Percentiles rank a stretch among this genome's conserved stretches.
Evolutionary conservation across 2,329 filamentous ascomycete species (phyloP).

Genomic region (Penicillium sp.): DNA sequence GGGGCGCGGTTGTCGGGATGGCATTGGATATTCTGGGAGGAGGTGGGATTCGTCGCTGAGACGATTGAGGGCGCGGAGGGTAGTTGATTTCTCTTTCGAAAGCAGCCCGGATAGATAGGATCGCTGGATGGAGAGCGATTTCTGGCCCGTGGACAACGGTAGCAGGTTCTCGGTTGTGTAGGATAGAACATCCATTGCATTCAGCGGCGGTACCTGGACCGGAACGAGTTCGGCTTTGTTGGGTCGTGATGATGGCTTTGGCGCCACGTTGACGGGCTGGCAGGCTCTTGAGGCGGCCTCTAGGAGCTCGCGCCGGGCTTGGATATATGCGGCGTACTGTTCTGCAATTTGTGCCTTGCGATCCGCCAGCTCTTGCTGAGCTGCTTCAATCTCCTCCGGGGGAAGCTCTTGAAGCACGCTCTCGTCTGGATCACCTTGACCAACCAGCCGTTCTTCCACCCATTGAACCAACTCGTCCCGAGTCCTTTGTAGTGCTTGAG

Average conservation of each 20-base stretch:
- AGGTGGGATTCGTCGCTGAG: conserved; percentile 46
- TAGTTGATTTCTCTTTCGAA: conserved; percentile 40
- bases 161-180: conserved; percentile 36
- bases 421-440: conserved; percentile 32
- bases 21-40: conserved; percentile 44
- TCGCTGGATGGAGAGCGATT: conserved; percentile 39
- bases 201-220: conserved; percentile 21
- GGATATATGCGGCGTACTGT: conserved; percentile 40
- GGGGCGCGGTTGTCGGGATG: conserved; percentile 39
- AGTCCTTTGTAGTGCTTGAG: conserved; percentile 46
- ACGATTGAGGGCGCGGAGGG: conserved; percentile 40
- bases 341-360: conserved; percentile 36
- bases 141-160: conserved; percentile 39
- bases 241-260: conserved; percentile 20
- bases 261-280: conserved; percentile 31
- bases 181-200: conserved; percentile 33
- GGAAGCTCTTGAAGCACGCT: conserved; percentile 28
- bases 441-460: conserved; percentile 53
- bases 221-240: conserved; percentile 14
- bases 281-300: conserved; percentile 39
- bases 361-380: conserved; percentile 31
- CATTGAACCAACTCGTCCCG: conserved; percentile 54
- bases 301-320: conserved; percentile 38
- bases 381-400: conserved; percentile 34
- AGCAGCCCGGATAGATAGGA: conserved; percentile 40